These are phyloP conservation scores for rapeseed (Brassica napus) DNA, from an alignment of 345 rosid genomes.

Conservation along the genomic window Da-Ae NC_063447.1:58945501-58946000, in stretches of 20 bases:
- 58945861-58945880: not conserved
- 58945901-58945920: not conserved
- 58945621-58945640: not conserved
- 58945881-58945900: not conserved
- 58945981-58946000: conserved; percentile 17
- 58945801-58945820: no score
- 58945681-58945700: conserved; percentile 47
- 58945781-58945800: no score
- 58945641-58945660: not conserved
- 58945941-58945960: no score
- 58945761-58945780: not conserved
- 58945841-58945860: no score
- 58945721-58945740: conserved; percentile 48
- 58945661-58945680: conserved; percentile 35
- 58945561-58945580: conserved; percentile 36
- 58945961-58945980: not conserved
- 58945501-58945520: not conserved
- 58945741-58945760: not conserved
- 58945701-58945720: conserved; percentile 52
- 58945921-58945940: no score
- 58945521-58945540: not conserved
- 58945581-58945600: not conserved
- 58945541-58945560: not conserved
- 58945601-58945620: no score
- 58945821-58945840: no score